Conservation (phyloP, 495 filamentous ascomycete genomes). For the Penicillium ochrochloron region DNA sequence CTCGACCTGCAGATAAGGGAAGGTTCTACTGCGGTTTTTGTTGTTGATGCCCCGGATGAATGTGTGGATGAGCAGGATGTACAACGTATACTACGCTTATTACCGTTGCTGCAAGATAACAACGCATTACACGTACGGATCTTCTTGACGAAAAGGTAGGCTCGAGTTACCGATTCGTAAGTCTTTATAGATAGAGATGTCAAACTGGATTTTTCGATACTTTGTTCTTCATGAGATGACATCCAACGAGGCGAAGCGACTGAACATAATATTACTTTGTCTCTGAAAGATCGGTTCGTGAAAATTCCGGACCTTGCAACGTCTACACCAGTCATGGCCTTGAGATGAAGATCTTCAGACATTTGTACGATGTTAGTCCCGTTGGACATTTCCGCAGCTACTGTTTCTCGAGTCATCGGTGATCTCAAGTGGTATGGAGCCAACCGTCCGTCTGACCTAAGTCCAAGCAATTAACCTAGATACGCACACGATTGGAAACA, state of each 20-base stretch:
- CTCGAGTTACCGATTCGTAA: conserved; percentile 48
- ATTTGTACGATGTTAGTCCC: neutral
- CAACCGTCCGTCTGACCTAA: neutral
- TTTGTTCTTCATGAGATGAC: conserved; percentile 30
- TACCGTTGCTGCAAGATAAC: conserved; percentile 22
- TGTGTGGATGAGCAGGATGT: conserved; percentile 48
- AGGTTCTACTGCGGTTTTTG: conserved; percentile 31
- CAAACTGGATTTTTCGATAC: conserved; percentile 16
- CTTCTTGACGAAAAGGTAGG: conserved; percentile 47
- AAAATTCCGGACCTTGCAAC: neutral
- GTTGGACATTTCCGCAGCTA: neutral
- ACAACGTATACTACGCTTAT: conserved; percentile 39
- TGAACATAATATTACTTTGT: conserved; percentile 31
- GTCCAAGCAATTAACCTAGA: conserved; percentile 18
- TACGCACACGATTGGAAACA: conserved; percentile 24
- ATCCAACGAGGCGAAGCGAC: conserved; percentile 8
- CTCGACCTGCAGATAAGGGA: neutral
- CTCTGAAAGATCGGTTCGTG: conserved; percentile 3
- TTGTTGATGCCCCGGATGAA: conserved; percentile 60
- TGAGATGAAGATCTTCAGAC: neutral
- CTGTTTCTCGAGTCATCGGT: neutral
- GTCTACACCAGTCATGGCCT: neutral
- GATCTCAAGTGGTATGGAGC: neutral
- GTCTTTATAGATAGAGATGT: conserved; percentile 26
- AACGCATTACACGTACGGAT: conserved; percentile 20